Conservation (phyloP, 2,329 filamentous ascomycete genomes). For the Xylaria sp. region DNA sequence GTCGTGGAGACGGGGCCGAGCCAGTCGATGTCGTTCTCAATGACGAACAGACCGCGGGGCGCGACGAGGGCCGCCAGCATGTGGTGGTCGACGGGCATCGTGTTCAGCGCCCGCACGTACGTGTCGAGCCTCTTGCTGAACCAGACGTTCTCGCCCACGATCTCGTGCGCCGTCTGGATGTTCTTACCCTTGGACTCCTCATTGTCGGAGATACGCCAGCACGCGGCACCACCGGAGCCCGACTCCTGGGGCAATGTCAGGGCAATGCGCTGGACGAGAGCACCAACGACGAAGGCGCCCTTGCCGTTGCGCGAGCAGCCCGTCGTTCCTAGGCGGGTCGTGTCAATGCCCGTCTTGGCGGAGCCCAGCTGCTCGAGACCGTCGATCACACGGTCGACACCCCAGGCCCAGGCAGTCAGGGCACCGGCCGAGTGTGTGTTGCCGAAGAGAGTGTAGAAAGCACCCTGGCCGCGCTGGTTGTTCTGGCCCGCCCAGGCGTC, state of each 20-base stretch:
- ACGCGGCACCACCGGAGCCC: constrained; percentile 69
- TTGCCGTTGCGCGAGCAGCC: constrained; percentile 74
- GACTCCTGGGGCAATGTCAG: constrained; percentile 72
- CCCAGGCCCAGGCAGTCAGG: constrained; percentile 72
- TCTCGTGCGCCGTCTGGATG: constrained; percentile 69
- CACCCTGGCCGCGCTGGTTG: constrained; percentile 64
- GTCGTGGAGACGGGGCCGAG: constrained; percentile 67
- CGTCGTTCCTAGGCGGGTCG: constrained; percentile 64
- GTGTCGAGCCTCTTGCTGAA: constrained; percentile 67
- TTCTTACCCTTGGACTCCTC: constrained; percentile 64
- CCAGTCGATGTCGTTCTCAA: constrained; percentile 71
- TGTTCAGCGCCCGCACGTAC: constrained; percentile 59
- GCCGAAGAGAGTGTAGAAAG: constrained; percentile 70
- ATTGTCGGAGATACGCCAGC: constrained; percentile 67
- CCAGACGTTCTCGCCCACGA: constrained; percentile 72
- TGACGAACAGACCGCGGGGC: constrained; percentile 64
- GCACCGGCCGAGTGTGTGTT: constrained; percentile 66
- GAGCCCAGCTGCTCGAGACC: constrained; percentile 63
- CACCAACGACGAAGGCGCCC: constrained; percentile 70
- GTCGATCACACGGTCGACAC: constrained; percentile 69
- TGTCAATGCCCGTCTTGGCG: constrained; percentile 61
- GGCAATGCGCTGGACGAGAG: constrained; percentile 67
- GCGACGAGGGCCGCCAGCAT: constrained; percentile 66
- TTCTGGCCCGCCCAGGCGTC: constrained; percentile 66
- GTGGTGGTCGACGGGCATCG: constrained; percentile 68